Base-by-base conservation (phyloP, 768 basidiomycete species). In the Naganishia kalamii region DNA sequence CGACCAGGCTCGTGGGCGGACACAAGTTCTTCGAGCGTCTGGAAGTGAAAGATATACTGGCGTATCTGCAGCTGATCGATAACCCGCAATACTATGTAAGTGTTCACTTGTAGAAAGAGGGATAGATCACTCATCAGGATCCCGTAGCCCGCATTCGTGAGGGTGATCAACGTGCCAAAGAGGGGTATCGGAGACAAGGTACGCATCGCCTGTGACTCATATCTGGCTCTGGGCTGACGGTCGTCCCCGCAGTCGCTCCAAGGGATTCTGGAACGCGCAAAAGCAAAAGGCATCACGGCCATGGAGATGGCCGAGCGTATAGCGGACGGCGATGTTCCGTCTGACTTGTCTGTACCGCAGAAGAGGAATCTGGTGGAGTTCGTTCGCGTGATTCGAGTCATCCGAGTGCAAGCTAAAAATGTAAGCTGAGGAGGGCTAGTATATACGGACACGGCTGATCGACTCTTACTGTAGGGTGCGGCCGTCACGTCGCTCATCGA, bases 21-120 rank as follows among this genome's bases (percentile, higher is more conserved):
- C 87, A 88, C 72, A 88, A 86, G 72, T 92, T 92, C 81, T 92
- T 92, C 70, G 89, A 92, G 68, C 85, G 90, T 19, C 74, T 85
- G 71, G 90, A 92, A 59, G 83, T 92, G 72, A 90, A 90, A 79
- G 88, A 90, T 75, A 62, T 91, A 12, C 78, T 92, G 30, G 86
- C 87, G 1, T 92, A 92, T 72, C 80, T 93, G 3, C 90, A 92
- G 73, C 80, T 93, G 3, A 80, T 87, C 1, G 89, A 91, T 69
- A 92, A 92, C 51, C 74, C 74, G 6, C 70, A 71, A 54, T 79
- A 77, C 43, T 68, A 70, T 6, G 75, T 75, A 33, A 71, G 73
- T 27, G 19, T 41, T 23, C 25, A 41, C 4, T 10, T 37, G 23
- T 12, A 30, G 35, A n/a, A 15, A 33, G 49, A 27, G 62, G 70